phyloP scores from a whole-genome alignment of 2,329 filamentous ascomycete species.

The Fusarium lateritium region DNA sequence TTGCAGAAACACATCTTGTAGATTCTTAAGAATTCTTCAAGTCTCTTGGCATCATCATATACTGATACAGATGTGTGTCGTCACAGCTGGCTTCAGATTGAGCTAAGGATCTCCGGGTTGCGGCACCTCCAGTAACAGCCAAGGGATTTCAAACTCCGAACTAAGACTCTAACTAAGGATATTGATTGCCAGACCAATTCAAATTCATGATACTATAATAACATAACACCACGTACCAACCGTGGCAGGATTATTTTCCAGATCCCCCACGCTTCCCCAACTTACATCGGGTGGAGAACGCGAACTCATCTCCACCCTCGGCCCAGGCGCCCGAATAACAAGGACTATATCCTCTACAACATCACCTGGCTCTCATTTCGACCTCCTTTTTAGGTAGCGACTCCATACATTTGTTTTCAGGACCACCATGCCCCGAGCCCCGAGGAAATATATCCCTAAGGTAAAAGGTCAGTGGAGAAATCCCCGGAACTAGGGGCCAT shows the following conservation, averaged over 20 bases:
- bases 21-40: too few relatives aligned
- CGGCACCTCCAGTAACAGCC: too few relatives aligned
- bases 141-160: too few relatives aligned
- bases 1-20: too few relatives aligned
- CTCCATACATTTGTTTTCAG: neutral
- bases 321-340: conserved; percentile 8
- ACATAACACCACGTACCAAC: neutral
- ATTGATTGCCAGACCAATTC: too few relatives aligned
- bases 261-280: neutral
- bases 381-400: neutral
- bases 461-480: conserved; percentile 37
- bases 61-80: too few relatives aligned
- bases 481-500: too few relatives aligned
- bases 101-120: too few relatives aligned
- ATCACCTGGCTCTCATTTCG: conserved; percentile 10
- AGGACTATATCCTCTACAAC: neutral
- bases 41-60: too few relatives aligned
- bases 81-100: too few relatives aligned
- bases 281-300: conserved; percentile 3
- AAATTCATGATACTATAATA: neutral
- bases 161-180: too few relatives aligned
- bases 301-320: conserved; percentile 8
- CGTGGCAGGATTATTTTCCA: neutral
- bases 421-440: conserved; percentile 3
- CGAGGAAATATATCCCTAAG: conserved; percentile 41